phyloP scores from a whole-genome alignment of 805 yeast species.

The Candida schatavii region DNA sequence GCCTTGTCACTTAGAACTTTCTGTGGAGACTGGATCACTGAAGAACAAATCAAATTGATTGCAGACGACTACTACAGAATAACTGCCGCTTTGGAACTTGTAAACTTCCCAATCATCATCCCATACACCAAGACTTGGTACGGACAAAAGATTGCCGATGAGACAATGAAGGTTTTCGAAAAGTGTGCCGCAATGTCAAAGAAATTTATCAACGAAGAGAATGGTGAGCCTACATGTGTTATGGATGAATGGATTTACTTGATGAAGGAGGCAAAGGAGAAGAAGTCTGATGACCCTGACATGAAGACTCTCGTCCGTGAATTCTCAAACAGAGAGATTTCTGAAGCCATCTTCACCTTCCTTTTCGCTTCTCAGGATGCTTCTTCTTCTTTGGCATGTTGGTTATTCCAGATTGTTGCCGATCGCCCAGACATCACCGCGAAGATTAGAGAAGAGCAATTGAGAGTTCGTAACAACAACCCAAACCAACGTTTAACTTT shows the following conservation, averaged over 20 bases:
- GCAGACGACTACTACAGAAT: slow-evolving; percentile 91
- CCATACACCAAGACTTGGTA: slow-evolving; percentile 98
- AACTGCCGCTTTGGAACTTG: slow-evolving; percentile 95
- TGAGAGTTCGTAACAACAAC: slow-evolving; percentile 76
- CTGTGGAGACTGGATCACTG: slow-evolving; percentile 93
- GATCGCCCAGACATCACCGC: slow-evolving; percentile 89
- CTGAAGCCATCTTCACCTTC: slow-evolving; percentile 95
- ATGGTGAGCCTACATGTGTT: slow-evolving; percentile 81
- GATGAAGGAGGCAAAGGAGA: slow-evolving; percentile 71
- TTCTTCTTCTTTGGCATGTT: slow-evolving; percentile 92
- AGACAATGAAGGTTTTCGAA: slow-evolving; percentile 90
- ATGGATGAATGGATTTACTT: slow-evolving; percentile 93
- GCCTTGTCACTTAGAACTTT: slow-evolving; percentile 90
- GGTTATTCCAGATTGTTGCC: slow-evolving; percentile 95
- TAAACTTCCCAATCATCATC: slow-evolving; percentile 93
- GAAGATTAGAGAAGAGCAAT: slow-evolving; percentile 90
- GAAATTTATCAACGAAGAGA: slow-evolving; percentile 62
- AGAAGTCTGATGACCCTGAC: slow-evolving; percentile 48
- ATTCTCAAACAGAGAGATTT: slow-evolving; percentile 85
- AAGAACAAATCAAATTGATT: slow-evolving; percentile 80
- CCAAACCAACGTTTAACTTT: slow-evolving; percentile 58
- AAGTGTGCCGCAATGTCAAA: slow-evolving; percentile 87
- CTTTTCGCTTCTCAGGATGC: slow-evolving; percentile 98
- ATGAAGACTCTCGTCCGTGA: slow-evolving; percentile 68
- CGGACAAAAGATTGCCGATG: slow-evolving; percentile 89